Conservation (phyloP, 1,139 yeast species). For the Candida sp. region DNA sequence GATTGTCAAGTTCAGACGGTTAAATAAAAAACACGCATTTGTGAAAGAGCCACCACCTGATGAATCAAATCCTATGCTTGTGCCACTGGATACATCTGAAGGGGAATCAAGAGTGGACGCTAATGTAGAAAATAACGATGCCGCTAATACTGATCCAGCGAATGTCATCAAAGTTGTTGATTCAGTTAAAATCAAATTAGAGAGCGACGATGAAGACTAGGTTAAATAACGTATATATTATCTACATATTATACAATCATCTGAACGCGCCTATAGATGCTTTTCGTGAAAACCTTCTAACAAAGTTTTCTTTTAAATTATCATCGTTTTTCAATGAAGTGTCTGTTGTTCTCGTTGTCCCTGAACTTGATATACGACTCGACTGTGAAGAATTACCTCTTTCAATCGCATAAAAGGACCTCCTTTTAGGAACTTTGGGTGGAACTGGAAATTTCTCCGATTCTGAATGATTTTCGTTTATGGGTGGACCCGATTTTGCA, state of each 20-base stretch:
- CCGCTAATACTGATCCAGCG: background rate
- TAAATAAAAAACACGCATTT: conserved; percentile 4
- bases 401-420: background rate
- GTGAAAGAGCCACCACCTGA: background rate
- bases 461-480: conserved; percentile 5
- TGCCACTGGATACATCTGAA: background rate
- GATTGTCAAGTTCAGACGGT: conserved; percentile 43
- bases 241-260: conserved; percentile 3
- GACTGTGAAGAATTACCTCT: conserved; percentile 3
- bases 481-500: conserved; percentile 3
- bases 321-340: conserved; percentile 12
- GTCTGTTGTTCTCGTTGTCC: conserved; percentile 13
- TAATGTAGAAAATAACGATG: background rate
- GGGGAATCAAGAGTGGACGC: background rate
- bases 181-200: conserved; percentile 6
- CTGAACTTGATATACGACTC: conserved; percentile 10
- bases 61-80: background rate
- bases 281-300: conserved; percentile 26
- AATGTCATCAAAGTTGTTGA: background rate
- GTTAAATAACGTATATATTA: background rate
- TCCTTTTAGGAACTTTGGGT: conserved; percentile 9
- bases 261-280: conserved; percentile 25
- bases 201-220: conserved; percentile 6
- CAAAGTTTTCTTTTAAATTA: conserved; percentile 19
- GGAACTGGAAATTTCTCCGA: conserved; percentile 4